Evolutionary conservation across 768 basidiomycete species (phyloP).

Genomic region (Auriscalpium microsporum): DNA sequence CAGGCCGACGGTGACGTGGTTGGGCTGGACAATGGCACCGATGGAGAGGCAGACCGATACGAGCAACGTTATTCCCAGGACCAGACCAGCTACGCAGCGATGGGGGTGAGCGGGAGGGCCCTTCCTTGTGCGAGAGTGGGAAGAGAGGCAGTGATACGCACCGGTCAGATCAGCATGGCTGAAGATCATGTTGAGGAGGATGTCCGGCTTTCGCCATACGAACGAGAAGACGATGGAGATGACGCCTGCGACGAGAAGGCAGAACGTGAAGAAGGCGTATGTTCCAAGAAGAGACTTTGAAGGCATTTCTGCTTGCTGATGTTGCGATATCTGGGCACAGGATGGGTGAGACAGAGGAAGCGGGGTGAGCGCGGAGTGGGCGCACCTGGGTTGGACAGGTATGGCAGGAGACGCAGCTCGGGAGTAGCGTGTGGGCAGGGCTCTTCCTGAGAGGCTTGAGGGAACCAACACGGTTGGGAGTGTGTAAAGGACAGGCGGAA

Average conservation of each 20-base stretch:
- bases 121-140: not conserved
- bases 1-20: constrained; percentile 61
- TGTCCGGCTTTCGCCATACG: constrained; percentile 57
- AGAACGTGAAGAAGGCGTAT: constrained; percentile 66
- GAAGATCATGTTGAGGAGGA: constrained; percentile 71
- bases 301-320: constrained; percentile 41
- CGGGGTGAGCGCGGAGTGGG: not conserved
- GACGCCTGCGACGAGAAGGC: constrained; percentile 61
- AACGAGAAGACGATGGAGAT: constrained; percentile 61
- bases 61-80: constrained; percentile 58
- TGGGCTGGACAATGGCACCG: constrained; percentile 59
- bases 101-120: not conserved
- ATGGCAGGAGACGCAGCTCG: not conserved
- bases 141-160: constrained; percentile 23
- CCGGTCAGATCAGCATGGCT: constrained; percentile 49
- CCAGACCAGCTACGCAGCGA: constrained; percentile 48
- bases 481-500: not conserved
- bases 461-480: constrained; percentile 4
- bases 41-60: constrained; percentile 66
- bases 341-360: not conserved
- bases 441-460: not conserved
- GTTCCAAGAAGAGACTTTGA: constrained; percentile 60
- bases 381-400: not conserved
- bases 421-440: not conserved
- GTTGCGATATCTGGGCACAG: not conserved